Evolutionary conservation across 176 grass and related monocot species (phyloP).

Genomic region (Avena eriantha): DNA sequence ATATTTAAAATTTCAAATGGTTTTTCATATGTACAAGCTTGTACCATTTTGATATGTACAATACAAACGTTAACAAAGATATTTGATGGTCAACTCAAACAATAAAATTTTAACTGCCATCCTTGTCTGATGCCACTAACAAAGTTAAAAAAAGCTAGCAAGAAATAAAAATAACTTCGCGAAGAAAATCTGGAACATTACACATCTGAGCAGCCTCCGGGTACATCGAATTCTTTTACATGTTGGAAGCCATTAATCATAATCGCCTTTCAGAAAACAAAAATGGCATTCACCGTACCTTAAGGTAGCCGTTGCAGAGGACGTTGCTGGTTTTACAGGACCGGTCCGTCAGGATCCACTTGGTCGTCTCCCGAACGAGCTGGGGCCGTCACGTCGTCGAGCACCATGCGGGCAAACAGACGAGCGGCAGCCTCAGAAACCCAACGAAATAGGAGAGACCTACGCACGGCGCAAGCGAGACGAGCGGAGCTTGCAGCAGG

Average conservation of each 20-base stretch:
- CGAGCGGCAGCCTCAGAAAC: slow-evolving; percentile 13
- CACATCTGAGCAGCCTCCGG: too few species aligned
- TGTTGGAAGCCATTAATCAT: background rate
- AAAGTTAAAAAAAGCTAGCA: too few species aligned
- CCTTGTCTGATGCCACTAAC: too few species aligned
- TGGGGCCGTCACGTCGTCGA: background rate
- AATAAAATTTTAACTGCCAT: too few species aligned
- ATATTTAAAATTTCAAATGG: too few species aligned
- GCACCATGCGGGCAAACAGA: slow-evolving; percentile 34
- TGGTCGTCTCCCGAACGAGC: slow-evolving; percentile 37
- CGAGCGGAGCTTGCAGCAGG: too few species aligned
- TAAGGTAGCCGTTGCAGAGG: slow-evolving; percentile 3
- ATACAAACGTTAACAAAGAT: too few species aligned
- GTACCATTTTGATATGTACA: too few species aligned
- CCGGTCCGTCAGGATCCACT: slow-evolving; percentile 18
- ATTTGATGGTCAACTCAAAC: too few species aligned
- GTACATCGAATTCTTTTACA: background rate
- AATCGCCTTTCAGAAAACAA: background rate
- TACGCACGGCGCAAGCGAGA: background rate
- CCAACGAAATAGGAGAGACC: background rate
- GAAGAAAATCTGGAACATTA: too few species aligned
- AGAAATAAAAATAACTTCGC: too few species aligned
- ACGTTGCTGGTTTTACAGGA: slow-evolving; percentile 18
- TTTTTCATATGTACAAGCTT: too few species aligned
- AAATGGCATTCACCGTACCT: slow-evolving; percentile 14